phyloP scores from a whole-genome alignment of 768 basidiomycete species.

The Termitomyces sp. region DNA sequence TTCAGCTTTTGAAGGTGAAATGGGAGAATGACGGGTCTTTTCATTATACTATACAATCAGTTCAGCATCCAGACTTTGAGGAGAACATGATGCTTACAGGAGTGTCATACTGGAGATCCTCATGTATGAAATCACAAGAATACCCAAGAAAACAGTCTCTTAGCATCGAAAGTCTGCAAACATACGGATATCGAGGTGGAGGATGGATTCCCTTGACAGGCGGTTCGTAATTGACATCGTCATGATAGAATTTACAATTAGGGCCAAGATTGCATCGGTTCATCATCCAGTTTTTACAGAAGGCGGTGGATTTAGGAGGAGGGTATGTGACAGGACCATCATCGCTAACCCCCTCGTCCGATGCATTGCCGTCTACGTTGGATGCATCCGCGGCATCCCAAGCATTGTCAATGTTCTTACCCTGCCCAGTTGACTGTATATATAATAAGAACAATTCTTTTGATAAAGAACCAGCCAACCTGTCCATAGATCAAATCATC shows the following conservation, averaged over 20 bases:
- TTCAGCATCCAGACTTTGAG: neutral
- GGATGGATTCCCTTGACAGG: conserved; percentile 13
- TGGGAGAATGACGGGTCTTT: neutral
- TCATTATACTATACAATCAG: neutral
- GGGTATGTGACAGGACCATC: neutral
- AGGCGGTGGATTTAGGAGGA: conserved; percentile 5
- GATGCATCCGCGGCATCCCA: neutral
- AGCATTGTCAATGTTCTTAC: neutral
- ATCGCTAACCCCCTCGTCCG: neutral
- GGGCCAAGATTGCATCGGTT: conserved; percentile 9
- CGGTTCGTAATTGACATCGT: conserved; percentile 11
- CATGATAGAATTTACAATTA: conserved; percentile 10
- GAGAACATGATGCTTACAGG: neutral
- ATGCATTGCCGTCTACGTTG: neutral
- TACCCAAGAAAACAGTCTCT: conserved; percentile 4
- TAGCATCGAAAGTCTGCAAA: conserved; percentile 2
- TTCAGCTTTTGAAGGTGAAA: neutral
- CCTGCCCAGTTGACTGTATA: neutral
- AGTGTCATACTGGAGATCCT: conserved; percentile 10
- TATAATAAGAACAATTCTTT: neutral
- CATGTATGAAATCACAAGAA: conserved; percentile 9
- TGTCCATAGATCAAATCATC: conserved; percentile 5
- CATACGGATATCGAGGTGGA: conserved; percentile 5
- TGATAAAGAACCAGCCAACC: neutral
- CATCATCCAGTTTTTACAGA: conserved; percentile 10